Evolutionary conservation across 2,329 filamentous ascomycete genomes (phyloP), one percentile per base, ranked within the genome.

Genomic region (Fusarium subtropicale): DNA sequence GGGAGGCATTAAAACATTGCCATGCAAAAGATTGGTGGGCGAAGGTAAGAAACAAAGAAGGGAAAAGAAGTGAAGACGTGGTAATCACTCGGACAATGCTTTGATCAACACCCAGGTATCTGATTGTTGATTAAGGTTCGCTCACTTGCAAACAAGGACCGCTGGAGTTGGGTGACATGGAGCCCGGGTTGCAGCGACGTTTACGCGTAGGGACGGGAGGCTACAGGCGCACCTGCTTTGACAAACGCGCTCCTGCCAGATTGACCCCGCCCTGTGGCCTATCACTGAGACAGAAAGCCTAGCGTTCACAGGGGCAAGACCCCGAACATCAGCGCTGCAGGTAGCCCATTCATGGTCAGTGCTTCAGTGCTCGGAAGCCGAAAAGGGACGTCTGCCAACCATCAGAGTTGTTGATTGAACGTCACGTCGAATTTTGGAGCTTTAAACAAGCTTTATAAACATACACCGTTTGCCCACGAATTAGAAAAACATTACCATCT

Each of bases 191-290:
- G 60, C 56, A 52, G 31, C 33, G 45, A 30, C 30, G 30, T 42
- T 55, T 30, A 52, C 48, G 48, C 48, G 48, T 52, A 31, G 44
- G 46, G 30, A 46, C 42, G n/a, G 15, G 7, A n/a, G 26, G 30
- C 30, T 34, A 36, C 24, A 52, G 36, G 36, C 24, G 13, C n/a
- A 15, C 18, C 7, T 30, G 18, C 18, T 52, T 52, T 39, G 13
- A 30, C 33, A 64, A 51, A 71, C 66, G 64, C 69, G 69, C 60
- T 59, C 36, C 55, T 56, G 63, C 51, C 60, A 60, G 47, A 56
- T 44, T 46, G 56, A 48, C 38, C 38, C 54, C 45, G 45, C 52
- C 56, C 61, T 22, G 33, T n/a, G 28, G 24, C 36, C 42, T 52
- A 36, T 53, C 24, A 61, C 12, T n/a, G 18, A 36, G 22, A 34